phyloP scores from a whole-genome alignment of 192 early-diverging fungal genomes.

The Martensiomyces pterosporus region DNA sequence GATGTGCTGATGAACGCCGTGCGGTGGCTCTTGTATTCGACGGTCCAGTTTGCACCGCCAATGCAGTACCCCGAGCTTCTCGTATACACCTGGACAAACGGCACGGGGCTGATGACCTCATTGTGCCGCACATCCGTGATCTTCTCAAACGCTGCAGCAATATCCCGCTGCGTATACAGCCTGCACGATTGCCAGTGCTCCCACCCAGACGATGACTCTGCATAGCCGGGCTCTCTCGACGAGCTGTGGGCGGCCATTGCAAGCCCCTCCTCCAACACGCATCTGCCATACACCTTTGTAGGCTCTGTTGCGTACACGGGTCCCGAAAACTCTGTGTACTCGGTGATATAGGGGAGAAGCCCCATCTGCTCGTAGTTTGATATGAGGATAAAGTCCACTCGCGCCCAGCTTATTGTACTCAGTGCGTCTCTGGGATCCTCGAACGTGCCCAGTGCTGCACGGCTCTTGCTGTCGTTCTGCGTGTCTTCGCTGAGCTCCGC shows the following conservation, averaged over 20 bases:
- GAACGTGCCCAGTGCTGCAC: not conserved
- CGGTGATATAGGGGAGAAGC: constrained; percentile 77
- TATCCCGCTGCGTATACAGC: constrained; percentile 42
- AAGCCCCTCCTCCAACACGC: constrained; percentile 38
- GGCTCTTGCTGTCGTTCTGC: not conserved
- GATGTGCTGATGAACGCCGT: constrained; percentile 49
- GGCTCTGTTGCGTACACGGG: constrained; percentile 78
- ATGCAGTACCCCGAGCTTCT: constrained; percentile 73
- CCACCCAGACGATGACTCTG: no score
- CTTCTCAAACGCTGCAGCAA: constrained; percentile 45
- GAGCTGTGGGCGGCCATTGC: not conserved
- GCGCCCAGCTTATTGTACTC: constrained; percentile 57
- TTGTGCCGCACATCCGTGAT: constrained; percentile 46
- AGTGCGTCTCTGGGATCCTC: constrained; percentile 29
- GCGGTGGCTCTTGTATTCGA: constrained; percentile 57
- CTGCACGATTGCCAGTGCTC: no score
- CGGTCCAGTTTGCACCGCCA: constrained; percentile 69
- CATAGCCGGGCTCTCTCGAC: not conserved
- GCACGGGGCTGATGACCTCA: constrained; percentile 46
- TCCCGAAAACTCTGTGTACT: constrained; percentile 74
- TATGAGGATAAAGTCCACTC: constrained; percentile 72
- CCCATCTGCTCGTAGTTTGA: constrained; percentile 71
- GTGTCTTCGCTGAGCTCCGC: constrained; percentile 2
- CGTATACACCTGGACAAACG: constrained; percentile 53
- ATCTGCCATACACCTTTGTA: constrained; percentile 67